A percentile compares a stretch with the other conserved stretches of the same genome.
These are phyloP conservation scores for Saccharomyces eubayanus DNA, from an alignment of 805 yeast species.

Conservation along the genomic window DNA sequence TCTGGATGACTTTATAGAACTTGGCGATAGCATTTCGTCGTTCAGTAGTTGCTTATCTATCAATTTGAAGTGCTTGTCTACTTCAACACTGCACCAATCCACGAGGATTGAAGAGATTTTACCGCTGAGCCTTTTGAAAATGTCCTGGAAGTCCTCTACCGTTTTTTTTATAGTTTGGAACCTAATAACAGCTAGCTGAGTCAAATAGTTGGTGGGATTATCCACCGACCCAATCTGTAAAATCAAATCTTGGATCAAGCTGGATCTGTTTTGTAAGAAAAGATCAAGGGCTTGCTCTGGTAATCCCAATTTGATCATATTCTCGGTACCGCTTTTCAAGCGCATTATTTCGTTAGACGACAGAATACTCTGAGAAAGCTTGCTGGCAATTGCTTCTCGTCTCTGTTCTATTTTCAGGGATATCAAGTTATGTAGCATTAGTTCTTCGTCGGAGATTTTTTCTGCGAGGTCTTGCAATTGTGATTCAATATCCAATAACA, in stretches of 20 bases:
- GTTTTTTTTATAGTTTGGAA: constrained; percentile 56
- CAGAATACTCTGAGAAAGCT: constrained; percentile 31
- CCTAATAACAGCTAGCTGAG: constrained; percentile 54
- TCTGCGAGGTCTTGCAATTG: constrained; percentile 12
- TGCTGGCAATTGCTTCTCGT: constrained; percentile 26
- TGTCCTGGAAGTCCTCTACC: constrained; percentile 42
- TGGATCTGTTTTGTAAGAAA: constrained; percentile 41
- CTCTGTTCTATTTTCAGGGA: constrained; percentile 28
- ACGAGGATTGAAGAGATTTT: constrained; percentile 50
- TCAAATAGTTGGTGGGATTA: constrained; percentile 51
- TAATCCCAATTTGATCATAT: constrained; percentile 35
- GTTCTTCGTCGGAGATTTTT: constrained; percentile 22
- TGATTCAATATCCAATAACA: constrained; percentile 29
- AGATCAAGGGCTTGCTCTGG: constrained; percentile 42
- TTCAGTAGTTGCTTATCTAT: constrained; percentile 64
- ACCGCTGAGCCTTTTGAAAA: constrained; percentile 35
- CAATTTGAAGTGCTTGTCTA: constrained; percentile 48
- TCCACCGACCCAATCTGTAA: constrained; percentile 39
- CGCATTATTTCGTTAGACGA: constrained; percentile 23
- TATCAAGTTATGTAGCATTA: constrained; percentile 28
- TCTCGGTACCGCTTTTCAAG: constrained; percentile 21
- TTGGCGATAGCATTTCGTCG: constrained; percentile 43
- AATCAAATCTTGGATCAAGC: constrained; percentile 40
- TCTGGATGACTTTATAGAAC: constrained; percentile 47
- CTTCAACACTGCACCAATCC: constrained; percentile 67